Percentiles rank a stretch among this genome's conserved stretches.
phyloP scores from a whole-genome alignment of 1,284 basidiomycete genomes.

The Ustilago bromivora region DNA sequence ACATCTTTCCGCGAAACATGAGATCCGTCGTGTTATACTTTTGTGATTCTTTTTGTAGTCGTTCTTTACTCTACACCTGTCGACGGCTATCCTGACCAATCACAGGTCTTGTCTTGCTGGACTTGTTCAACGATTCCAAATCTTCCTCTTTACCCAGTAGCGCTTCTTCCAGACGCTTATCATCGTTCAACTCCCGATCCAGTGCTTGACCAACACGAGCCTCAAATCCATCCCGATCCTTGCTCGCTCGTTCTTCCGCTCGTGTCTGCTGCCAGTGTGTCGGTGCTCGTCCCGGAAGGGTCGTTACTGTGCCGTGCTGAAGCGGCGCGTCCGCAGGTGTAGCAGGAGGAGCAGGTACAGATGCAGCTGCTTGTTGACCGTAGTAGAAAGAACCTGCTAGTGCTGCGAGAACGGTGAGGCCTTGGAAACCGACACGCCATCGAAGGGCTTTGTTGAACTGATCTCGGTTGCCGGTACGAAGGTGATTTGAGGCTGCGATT shows the following conservation, averaged over 20 bases:
- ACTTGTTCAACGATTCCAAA: constrained; percentile 25
- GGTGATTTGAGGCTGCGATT: constrained; percentile 61
- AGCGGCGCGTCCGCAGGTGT: constrained; percentile 23
- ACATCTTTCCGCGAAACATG: background rate
- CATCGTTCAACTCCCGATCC: constrained; percentile 41
- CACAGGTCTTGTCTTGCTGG: constrained; percentile 24
- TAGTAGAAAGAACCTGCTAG: constrained; percentile 62
- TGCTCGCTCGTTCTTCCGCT: constrained; percentile 40
- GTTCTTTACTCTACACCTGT: constrained; percentile 23
- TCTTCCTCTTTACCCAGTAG: constrained; percentile 49
- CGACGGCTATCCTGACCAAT: constrained; percentile 41
- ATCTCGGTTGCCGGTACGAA: constrained; percentile 63
- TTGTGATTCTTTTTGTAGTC: background rate
- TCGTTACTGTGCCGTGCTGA: constrained; percentile 32
- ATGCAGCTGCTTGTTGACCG: constrained; percentile 36
- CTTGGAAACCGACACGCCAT: constrained; percentile 68
- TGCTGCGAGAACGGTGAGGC: constrained; percentile 65
- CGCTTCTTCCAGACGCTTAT: constrained; percentile 45
- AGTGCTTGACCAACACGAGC: constrained; percentile 30
- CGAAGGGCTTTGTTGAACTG: constrained; percentile 66
- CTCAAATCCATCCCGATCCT: constrained; percentile 29
- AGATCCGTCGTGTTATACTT: background rate
- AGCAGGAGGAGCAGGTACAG: constrained; percentile 32
- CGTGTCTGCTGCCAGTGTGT: constrained; percentile 47
- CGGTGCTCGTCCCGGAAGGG: constrained; percentile 37